A percentile compares a stretch with the other conserved stretches of the same genome.
phyloP scores from a whole-genome alignment of 192 early-diverging fungal species.

The Rhizophagus clarus region DNA sequence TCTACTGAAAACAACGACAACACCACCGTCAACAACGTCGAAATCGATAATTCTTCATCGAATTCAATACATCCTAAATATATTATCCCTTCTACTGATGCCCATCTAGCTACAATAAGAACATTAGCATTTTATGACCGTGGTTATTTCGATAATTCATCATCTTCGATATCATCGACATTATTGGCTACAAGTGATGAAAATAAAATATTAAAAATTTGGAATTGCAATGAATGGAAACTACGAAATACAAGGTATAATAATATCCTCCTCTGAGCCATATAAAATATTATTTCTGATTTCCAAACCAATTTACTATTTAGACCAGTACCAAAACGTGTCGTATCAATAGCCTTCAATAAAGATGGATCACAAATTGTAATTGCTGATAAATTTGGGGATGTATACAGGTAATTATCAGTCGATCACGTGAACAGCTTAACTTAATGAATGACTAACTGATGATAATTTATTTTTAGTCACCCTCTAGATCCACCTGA shows the following conservation, averaged over 20 bases:
- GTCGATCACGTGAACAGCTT: too few species aligned
- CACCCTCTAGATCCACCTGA: conserved; percentile 37
- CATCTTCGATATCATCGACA: too few species aligned
- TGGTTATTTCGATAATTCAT: conserved; percentile 38
- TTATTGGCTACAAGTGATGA: conserved; percentile 64
- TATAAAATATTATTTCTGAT: not conserved
- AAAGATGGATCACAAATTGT: conserved; percentile 63
- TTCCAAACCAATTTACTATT: not conserved
- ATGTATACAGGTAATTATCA: conserved; percentile 73
- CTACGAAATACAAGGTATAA: conserved; percentile 48
- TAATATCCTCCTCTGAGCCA: not conserved
- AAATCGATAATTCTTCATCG: conserved; percentile 1
- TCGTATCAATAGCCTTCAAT: conserved; percentile 74
- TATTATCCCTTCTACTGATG: conserved; percentile 20
- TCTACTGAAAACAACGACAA: conserved; percentile 31
- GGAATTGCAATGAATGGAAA: conserved; percentile 63
- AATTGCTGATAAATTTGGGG: conserved; percentile 95
- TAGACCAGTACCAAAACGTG: conserved; percentile 67
- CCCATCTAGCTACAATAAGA: conserved; percentile 44
- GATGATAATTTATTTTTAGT: conserved; percentile 28
- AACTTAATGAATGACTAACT: too few species aligned
- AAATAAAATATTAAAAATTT: conserved; percentile 71
- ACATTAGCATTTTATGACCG: conserved; percentile 57
- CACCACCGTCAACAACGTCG: conserved; percentile 31
- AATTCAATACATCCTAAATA: conserved; percentile 31